Evolutionary conservation across 345 rosid genomes (phyloP), one percentile per base, ranked within the genome.

Genomic region (Mercurialis annua): DNA sequence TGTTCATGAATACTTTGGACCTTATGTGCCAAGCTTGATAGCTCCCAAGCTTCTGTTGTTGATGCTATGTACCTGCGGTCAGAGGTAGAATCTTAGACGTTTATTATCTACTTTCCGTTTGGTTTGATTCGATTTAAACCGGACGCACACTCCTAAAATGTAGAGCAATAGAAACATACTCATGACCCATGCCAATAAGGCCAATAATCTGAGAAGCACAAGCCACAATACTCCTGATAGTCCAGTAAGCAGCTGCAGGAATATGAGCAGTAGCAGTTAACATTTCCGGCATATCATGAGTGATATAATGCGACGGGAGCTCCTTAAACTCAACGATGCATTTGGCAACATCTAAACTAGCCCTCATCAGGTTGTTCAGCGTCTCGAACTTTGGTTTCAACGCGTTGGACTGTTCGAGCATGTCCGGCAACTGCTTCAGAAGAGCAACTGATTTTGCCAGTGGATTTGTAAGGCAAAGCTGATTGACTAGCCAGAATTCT

Each of bases 41-140:
- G 76, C 79, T 85, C 96, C 83, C 89, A 85, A n/a, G 81, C 75
- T 71, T 87, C 92, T 64, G 76, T 81, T 61, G 87, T 82, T 29
- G 77, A 74, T 46, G 83, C 44, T n/a, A 43, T 60, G 60, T 76
- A 65, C 71, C 87, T 83, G 65, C 24, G n/a, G 43, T 40, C 53
- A 31, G 55, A 29, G 30, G 36, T 44, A 71, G 5, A 33, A 11
- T 0, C 2, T n/a, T n/a, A n/a, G n/a, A 30, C 18, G 4, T 8
- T 43, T 66, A 29, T 26, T 9, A 27, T 34, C 5, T 9, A 34
- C 40, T 34, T 34, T 34, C 40, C 9, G 21, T n/a, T n/a, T n/a
- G n/a, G n/a, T n/a, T n/a, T n/a, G n/a, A n/a, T n/a, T n/a, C n/a
- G n/a, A n/a, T n/a, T n/a, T n/a, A n/a, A n/a, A n/a, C n/a, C n/a